A percentile compares a stretch with the other conserved stretches of the same genome.
phyloP scores from a whole-genome alignment of 176 grass and related monocot genomes.

The Zizania latifolia region DNA sequence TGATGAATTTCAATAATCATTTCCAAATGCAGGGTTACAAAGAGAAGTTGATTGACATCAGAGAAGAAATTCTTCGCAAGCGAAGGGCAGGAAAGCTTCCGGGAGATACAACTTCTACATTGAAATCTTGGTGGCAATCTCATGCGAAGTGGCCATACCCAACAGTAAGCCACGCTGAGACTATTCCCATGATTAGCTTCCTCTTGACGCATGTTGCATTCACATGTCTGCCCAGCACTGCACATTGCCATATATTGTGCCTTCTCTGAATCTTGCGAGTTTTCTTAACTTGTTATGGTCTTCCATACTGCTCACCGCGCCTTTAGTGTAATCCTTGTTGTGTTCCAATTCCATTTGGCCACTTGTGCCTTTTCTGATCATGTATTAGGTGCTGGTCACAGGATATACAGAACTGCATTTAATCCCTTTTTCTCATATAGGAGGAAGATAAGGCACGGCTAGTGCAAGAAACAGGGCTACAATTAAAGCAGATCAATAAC shows the following conservation, averaged over 20 bases:
- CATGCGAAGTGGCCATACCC: constrained; percentile 75
- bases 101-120: constrained; percentile 61
- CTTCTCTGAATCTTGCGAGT: neutral
- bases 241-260: neutral
- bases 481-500: constrained; percentile 69
- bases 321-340: neutral
- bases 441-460: constrained; percentile 73
- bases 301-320: neutral
- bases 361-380: neutral
- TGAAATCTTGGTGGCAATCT: constrained; percentile 73
- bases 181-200: neutral
- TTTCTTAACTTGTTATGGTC: neutral
- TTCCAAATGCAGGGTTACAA: constrained; percentile 52
- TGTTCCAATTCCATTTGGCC: neutral
- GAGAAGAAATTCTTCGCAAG: constrained; percentile 73
- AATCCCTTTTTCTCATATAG: constrained; percentile 15
- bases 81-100: constrained; percentile 67
- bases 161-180: constrained; percentile 34
- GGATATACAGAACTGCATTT: neutral
- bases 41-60: constrained; percentile 63
- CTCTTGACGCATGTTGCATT: neutral
- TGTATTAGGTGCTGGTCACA: neutral
- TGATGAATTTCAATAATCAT: neutral
- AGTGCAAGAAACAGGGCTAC: constrained; percentile 67
- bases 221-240: neutral